Base-by-base conservation (phyloP, 768 basidiomycete species). In the Leucogyrophana mollusca region DNA sequence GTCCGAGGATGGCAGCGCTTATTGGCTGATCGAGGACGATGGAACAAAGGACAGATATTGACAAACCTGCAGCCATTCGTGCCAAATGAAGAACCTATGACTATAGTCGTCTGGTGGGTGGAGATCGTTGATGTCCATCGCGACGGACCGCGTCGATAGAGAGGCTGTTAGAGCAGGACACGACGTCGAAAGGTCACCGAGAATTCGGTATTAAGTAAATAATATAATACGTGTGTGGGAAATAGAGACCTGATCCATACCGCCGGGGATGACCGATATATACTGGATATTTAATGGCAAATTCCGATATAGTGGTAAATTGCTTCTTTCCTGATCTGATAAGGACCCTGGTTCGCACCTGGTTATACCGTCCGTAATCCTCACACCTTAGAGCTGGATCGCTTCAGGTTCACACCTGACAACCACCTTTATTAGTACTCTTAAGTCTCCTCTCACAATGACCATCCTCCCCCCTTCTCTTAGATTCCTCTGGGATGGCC, bases 31-130 rank as follows among this genome's bases (percentile, higher is more conserved):
- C 34, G 46, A 32, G 33, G 24, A 22, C 30, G 27, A 17, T 22
- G 30, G 32, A 21, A n/a, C 24, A 33, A 33, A n/a, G 32, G 32
- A 33, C 32, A n/a, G 27, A 40, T 20, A 16, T n/a, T n/a, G n/a
- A 53, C 61, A 43, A 34, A 82, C 87, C 76, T 88, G 83, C 46
- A 92, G 83, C 87, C 87, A 92, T 63, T 92, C 90, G 62, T 90
- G 88, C 87, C 87, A 92, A 54, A 90, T 90, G 69, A 90, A 92
- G 68, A 88, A 90, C 14, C 84, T 73, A 60, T 87, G 85, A 49
- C 76, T 85, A 65, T 87, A 85, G 67, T 91, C 89, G 60, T 91
- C 88, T 54, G 79, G 72, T 21, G 89, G 88, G 58, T 90, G 88
- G 34, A 90, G 73, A 59, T 90, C 87, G 46, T 61, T 70, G 44